phyloP scores from a whole-genome alignment of 768 basidiomycete species.

The Lenzites betulinus region DNA sequence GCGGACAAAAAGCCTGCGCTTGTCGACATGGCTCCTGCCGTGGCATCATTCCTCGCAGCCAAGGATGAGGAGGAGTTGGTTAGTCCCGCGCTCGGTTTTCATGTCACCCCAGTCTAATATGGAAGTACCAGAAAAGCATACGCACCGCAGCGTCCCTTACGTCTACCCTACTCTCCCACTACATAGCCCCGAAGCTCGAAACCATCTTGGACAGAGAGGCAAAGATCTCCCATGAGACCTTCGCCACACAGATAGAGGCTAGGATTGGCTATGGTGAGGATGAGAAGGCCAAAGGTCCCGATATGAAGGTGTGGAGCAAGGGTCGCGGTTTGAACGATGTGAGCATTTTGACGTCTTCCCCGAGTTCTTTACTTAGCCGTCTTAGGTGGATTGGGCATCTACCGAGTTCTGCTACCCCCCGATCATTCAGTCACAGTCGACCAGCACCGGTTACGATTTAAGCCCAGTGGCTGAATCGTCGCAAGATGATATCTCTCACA shows the following conservation, averaged over 20 bases:
- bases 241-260: constrained; percentile 84
- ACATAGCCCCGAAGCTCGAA: constrained; percentile 87
- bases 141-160: constrained; percentile 77
- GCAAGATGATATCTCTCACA: constrained; percentile 77
- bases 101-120: constrained; percentile 12
- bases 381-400: constrained; percentile 83
- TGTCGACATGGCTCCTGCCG: constrained; percentile 74
- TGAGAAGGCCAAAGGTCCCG: constrained; percentile 75
- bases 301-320: constrained; percentile 90
- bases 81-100: constrained; percentile 31
- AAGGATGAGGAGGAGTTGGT: constrained; percentile 95
- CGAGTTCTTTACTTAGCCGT: neutral
- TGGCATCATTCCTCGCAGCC: constrained; percentile 78
- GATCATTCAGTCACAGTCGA: constrained; percentile 92
- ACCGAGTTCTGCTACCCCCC: constrained; percentile 95
- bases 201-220: constrained; percentile 90
- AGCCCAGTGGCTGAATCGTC: constrained; percentile 86
- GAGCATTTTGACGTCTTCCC: constrained; percentile 33
- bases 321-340: constrained; percentile 76
- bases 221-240: constrained; percentile 85
- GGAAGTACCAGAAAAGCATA: constrained; percentile 63
- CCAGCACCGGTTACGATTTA: constrained; percentile 83
- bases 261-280: constrained; percentile 86
- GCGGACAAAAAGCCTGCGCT: constrained; percentile 66
- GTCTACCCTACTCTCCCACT: constrained; percentile 80